phyloP scores from a whole-genome alignment of 2,329 filamentous ascomycete species.

The Leptographium flavum region DNA sequence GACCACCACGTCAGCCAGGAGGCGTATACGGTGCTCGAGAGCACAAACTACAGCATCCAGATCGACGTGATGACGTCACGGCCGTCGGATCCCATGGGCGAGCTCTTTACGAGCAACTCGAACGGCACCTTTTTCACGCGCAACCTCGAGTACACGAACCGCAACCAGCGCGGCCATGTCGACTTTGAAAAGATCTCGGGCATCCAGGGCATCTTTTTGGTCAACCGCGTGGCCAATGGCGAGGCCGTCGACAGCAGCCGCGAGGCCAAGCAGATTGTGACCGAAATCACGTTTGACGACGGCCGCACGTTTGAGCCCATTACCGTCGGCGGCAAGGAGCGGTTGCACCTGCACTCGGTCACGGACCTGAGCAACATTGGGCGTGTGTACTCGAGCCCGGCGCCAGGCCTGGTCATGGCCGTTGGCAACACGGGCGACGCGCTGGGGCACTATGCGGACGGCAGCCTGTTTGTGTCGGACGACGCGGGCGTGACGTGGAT shows the following conservation, averaged over 20 bases:
- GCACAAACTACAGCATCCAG: constrained; percentile 95
- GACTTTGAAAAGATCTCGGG: constrained; percentile 91
- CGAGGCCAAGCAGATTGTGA: constrained; percentile 53
- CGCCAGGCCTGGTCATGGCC: constrained; percentile 86
- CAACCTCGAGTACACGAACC: constrained; percentile 86
- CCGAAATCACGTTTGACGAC: constrained; percentile 88
- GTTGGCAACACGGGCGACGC: constrained; percentile 76
- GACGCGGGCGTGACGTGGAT: constrained; percentile 81
- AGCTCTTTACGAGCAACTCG: constrained; percentile 89
- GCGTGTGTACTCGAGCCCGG: constrained; percentile 82
- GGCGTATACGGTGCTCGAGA: constrained; percentile 87
- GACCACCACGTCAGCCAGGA: constrained; percentile 70
- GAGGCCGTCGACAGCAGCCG: constrained; percentile 49
- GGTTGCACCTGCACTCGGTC: constrained; percentile 82
- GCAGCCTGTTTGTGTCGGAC: constrained; percentile 77
- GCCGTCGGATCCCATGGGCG: constrained; percentile 60
- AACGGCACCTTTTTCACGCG: constrained; percentile 92
- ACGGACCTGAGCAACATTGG: constrained; percentile 73
- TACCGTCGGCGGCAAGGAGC: constrained; percentile 40
- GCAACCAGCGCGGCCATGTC: constrained; percentile 59
- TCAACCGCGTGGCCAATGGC: constrained; percentile 82
- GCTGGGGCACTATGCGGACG: constrained; percentile 56
- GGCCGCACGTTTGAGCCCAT: constrained; percentile 71
- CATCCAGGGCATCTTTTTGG: constrained; percentile 82
- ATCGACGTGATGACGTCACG: constrained; percentile 72